A percentile compares a stretch with the other conserved stretches of the same genome.
Evolutionary conservation across 1,139 yeast species (phyloP).

Genomic region (Yueomyces sp.): DNA sequence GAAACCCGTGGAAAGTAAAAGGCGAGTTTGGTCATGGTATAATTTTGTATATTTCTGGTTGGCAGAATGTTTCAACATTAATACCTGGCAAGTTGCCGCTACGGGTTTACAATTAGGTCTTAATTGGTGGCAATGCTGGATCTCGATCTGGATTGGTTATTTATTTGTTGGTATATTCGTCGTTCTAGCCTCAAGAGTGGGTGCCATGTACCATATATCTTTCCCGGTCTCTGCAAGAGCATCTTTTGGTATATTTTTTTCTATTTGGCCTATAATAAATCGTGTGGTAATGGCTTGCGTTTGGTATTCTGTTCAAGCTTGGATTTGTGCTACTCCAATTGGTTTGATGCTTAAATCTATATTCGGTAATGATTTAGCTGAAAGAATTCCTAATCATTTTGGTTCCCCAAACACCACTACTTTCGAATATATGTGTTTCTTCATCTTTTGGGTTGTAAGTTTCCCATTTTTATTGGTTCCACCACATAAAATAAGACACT

Average conservation of each 20-base stretch:
- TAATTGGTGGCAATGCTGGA: slow-evolving; percentile 86
- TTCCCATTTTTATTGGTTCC: slow-evolving; percentile 72
- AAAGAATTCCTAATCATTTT: slow-evolving; percentile 40
- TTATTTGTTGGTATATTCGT: slow-evolving; percentile 49
- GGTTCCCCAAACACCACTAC: slow-evolving; percentile 45
- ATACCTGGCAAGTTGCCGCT: slow-evolving; percentile 85
- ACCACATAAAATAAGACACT: slow-evolving; percentile 69
- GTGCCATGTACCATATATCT: slow-evolving; percentile 61
- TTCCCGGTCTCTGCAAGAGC: slow-evolving; percentile 69
- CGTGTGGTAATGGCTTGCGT: slow-evolving; percentile 74
- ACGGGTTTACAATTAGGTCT: slow-evolving; percentile 65
- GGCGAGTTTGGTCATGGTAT: slow-evolving; percentile 74
- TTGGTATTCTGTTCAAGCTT: slow-evolving; percentile 77
- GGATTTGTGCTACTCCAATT: slow-evolving; percentile 75
- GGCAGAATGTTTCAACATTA: slow-evolving; percentile 77
- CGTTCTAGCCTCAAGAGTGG: slow-evolving; percentile 53
- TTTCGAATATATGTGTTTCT: slow-evolving; percentile 58
- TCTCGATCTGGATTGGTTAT: slow-evolving; percentile 71
- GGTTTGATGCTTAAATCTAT: slow-evolving; percentile 57
- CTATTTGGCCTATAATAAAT: slow-evolving; percentile 69
- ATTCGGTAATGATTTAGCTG: slow-evolving; percentile 46
- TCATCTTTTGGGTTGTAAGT: slow-evolving; percentile 65
- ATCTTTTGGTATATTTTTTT: slow-evolving; percentile 66
- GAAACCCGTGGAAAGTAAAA: slow-evolving; percentile 49
- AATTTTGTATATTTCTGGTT: slow-evolving; percentile 73